Conservation (phyloP, 2,329 filamentous ascomycete genomes). For the Pyricularia grisea region DNA sequence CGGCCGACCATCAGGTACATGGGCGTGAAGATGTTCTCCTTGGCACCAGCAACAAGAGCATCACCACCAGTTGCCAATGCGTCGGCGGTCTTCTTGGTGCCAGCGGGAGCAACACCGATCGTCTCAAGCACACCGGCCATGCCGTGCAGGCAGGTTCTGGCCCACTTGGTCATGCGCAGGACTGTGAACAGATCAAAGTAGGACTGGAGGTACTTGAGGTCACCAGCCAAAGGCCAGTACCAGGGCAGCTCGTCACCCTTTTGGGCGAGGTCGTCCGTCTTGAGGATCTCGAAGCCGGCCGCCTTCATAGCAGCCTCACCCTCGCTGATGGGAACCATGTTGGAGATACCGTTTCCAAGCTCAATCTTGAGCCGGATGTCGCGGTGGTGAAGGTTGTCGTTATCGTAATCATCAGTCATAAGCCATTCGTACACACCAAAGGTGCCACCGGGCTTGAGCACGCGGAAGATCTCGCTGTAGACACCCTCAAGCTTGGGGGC, state of each 20-base stretch:
- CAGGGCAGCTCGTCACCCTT: constrained; percentile 69
- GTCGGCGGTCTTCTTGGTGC: constrained; percentile 92
- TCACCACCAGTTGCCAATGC: constrained; percentile 75
- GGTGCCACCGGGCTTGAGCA: constrained; percentile 88
- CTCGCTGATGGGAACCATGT: constrained; percentile 86
- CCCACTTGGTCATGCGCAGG: constrained; percentile 79
- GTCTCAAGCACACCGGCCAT: constrained; percentile 70
- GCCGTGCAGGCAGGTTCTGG: constrained; percentile 64
- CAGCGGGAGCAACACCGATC: constrained; percentile 64
- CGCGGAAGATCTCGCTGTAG: constrained; percentile 89
- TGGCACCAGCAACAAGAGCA: constrained; percentile 75
- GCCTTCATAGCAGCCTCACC: constrained; percentile 74
- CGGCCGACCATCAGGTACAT: constrained; percentile 97
- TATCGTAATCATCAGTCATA: constrained; percentile 94
- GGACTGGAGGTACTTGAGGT: constrained; percentile 75
- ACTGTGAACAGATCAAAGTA: constrained; percentile 74
- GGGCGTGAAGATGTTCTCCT: constrained; percentile 89
- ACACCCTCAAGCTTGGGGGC: constrained; percentile 84
- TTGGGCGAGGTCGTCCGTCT: constrained; percentile 79
- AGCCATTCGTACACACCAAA: constrained; percentile 99
- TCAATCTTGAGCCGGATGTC: constrained; percentile 91
- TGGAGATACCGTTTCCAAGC: constrained; percentile 91
- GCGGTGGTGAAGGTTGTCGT: constrained; percentile 76
- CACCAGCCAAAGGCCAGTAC: constrained; percentile 88
- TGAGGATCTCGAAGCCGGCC: constrained; percentile 76